Evolutionary conservation across 139 green algal species (phyloP), one percentile per base, ranked within the genome.

Genomic region (Closterium sp.): DNA sequence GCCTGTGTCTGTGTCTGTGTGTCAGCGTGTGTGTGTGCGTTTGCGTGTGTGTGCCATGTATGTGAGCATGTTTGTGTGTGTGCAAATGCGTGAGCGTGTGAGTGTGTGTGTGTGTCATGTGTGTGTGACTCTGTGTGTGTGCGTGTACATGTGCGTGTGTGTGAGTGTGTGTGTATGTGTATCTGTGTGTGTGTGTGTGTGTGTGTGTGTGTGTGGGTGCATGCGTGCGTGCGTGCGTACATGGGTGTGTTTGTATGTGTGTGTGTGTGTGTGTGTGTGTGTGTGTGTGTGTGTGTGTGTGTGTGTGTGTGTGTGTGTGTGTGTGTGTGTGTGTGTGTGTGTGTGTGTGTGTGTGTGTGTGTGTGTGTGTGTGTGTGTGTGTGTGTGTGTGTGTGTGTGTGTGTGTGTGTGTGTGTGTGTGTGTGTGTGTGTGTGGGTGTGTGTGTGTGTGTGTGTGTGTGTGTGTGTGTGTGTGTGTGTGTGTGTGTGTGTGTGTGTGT

Each of bases 371-470:
- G 5, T 85, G 5, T 31, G 28, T 85, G 76, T 85, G 76, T 85
- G 6, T 85, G 76, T 85, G 9, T 85, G 76, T 31, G 9, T 85
- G 76, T 85, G 76, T 85, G 9, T 31, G 81, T 32, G 81, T 9
- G 81, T 85, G 81, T 9, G n/a, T 85, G 81, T 32, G 81, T 85
- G n/a, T 32, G 28, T 33, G 76, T 31, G 6, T 85, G 76, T 31
- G 76, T 85, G 9, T 31, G 76, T 85, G 76, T 31, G 28, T 31
- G 6, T 30, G 76, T 31, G 4, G 3, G 9, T 31, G 28, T 85
- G 76, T 85, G 76, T 85, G 76, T 85, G 76, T 85, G 76, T 85
- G 9, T 85, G 76, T 85, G 76, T 85, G 76, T 85, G 76, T 85
- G 76, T 85, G 76, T 16, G 76, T 85, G 76, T 85, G 76, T 85